A percentile compares a stretch with the other conserved stretches of the same genome.
phyloP scores from a whole-genome alignment of 2,329 filamentous ascomycete species.

The Zymoseptoria tritici region DNA sequence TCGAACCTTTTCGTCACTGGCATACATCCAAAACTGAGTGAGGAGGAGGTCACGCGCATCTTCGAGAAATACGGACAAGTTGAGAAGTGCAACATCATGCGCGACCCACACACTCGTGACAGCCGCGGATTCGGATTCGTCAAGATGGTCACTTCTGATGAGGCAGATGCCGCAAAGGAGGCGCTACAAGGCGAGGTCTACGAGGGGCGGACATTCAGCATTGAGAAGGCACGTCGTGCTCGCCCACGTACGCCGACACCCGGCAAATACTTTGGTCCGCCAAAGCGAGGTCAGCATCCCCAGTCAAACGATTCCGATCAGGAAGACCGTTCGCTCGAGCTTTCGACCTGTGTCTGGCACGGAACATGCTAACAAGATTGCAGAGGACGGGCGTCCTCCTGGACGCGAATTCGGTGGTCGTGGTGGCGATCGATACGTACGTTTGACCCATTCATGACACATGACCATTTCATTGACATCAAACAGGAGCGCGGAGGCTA shows the following conservation, averaged over 20 bases:
- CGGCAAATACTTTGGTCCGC: slow-evolving; percentile 97
- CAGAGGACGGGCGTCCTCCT: slow-evolving; percentile 37
- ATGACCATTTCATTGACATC: slow-evolving; percentile 3
- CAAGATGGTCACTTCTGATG: slow-evolving; percentile 93
- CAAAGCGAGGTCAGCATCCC: slow-evolving; percentile 57
- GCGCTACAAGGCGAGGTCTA: slow-evolving; percentile 91
- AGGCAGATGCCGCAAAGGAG: slow-evolving; percentile 94
- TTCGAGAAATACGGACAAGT: slow-evolving; percentile 99
- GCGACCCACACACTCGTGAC: slow-evolving; percentile 95
- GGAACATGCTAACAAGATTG: slow-evolving; percentile 17
- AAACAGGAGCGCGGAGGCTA: slow-evolving; percentile 30
- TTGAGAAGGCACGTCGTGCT: slow-evolving; percentile 95
- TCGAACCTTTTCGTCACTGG: slow-evolving; percentile 99
- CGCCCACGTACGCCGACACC: slow-evolving; percentile 93
- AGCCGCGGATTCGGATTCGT: slow-evolving; percentile 98
- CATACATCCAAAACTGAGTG: slow-evolving; percentile 85
- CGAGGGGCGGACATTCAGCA: slow-evolving; percentile 91
- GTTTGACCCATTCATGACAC: slow-evolving; percentile 1
- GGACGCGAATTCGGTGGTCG: slow-evolving; percentile 32
- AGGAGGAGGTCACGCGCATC: slow-evolving; percentile 84
- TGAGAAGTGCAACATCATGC: slow-evolving; percentile 99
- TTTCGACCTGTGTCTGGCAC: slow-evolving; percentile 7
- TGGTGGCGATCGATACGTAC: slow-evolving; percentile 39
- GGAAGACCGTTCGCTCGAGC: slow-evolving; percentile 5
- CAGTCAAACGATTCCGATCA: slow-evolving; percentile 9